Base-by-base conservation (phyloP, 371 early-diverging fungal genomes). In the Circinella minor region DNA sequence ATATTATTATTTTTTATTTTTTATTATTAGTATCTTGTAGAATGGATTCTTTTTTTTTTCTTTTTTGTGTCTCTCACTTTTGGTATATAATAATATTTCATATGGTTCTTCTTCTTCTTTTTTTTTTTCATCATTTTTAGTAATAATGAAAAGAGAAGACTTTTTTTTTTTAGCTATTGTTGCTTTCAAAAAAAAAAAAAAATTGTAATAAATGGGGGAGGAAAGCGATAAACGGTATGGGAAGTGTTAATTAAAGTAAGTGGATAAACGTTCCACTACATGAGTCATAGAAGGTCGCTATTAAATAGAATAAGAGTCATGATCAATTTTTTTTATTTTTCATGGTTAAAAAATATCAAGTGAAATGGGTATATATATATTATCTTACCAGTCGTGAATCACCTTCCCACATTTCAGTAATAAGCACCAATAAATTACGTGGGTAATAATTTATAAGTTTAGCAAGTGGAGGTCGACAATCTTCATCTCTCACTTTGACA, bases 381-480 rank as follows among this genome's bases (percentile, higher is more conserved):
- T 27, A 1, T 27, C 36, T 70, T 82, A 87, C 89, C 80, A 74
- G 71, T 13, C 63, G 74, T 38, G 92, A 83, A 39, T 89, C 84
- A 60, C 86, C 84, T 37, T 87, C 83, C 93, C 92, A 93, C 92
- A 92, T 93, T 20, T 89, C 86, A 74, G 88, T 85, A 61, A 93
- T 86, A 20, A 93, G 75, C 8, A 85, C 74, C 15, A 92, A 62
- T 55, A 93, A 72, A 9, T 82, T 81, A 36, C 74, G 74, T 36
- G 93, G 92, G 65, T 90, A 91, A 27, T 79, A 74, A 51, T 71
- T 76, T 15, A 70, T 66, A 65, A 93, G 69, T 54, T 85, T 88
- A 7, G 83, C 80, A 51, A 91, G 71, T 1, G 89, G 85, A 1
- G 93, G 93, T 18, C 92, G 76, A 37, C 76, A 77, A 10, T 85